These are phyloP conservation scores for Echria macrotheca DNA, from an alignment of 495 filamentous ascomycete species.

Conservation along the genomic window DNA sequence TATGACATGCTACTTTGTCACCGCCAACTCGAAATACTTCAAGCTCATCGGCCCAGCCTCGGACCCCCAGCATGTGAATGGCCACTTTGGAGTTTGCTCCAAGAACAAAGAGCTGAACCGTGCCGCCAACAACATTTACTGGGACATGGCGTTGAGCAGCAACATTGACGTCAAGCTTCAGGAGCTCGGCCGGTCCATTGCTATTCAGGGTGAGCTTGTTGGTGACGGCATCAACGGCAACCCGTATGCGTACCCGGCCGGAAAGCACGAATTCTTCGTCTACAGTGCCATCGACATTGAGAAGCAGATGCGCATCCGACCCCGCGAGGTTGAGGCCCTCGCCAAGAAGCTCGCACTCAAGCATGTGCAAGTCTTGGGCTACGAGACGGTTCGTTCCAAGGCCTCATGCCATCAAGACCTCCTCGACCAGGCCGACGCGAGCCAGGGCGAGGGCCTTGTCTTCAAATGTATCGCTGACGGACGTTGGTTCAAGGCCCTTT, in stretches of 20 bases:
- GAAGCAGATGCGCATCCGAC: constrained; percentile 5
- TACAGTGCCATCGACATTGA: constrained; percentile 21
- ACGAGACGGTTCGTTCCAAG: constrained; percentile 12
- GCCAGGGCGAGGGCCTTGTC: constrained; percentile 22
- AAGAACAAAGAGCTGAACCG: constrained; percentile 18
- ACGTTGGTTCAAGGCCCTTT: constrained; percentile 28
- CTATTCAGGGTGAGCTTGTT: constrained; percentile 27
- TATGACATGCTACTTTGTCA: constrained; percentile 11
- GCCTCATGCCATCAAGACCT: constrained; percentile 20
- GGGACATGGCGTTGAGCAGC: constrained; percentile 12
- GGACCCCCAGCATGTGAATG: constrained; percentile 10
- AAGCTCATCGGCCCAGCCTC: neutral
- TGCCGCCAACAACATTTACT: constrained; percentile 2
- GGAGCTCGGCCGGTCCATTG: constrained; percentile 7
- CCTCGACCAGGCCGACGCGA: constrained; percentile 14
- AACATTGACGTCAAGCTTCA: constrained; percentile 14
- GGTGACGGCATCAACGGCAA: constrained; percentile 21
- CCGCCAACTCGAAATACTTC: neutral
- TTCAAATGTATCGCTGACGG: constrained; percentile 26
- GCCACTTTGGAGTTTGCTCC: constrained; percentile 27
- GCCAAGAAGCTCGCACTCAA: constrained; percentile 7
- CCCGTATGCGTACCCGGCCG: constrained; percentile 10
- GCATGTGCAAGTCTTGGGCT: constrained; percentile 26
- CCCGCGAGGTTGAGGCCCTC: constrained; percentile 11
- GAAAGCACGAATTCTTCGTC: constrained; percentile 17